A percentile compares a stretch with the other conserved stretches of the same genome.
phyloP scores from a whole-genome alignment of 768 basidiomycete species.

The Coprinopsis cinerea region DNA sequence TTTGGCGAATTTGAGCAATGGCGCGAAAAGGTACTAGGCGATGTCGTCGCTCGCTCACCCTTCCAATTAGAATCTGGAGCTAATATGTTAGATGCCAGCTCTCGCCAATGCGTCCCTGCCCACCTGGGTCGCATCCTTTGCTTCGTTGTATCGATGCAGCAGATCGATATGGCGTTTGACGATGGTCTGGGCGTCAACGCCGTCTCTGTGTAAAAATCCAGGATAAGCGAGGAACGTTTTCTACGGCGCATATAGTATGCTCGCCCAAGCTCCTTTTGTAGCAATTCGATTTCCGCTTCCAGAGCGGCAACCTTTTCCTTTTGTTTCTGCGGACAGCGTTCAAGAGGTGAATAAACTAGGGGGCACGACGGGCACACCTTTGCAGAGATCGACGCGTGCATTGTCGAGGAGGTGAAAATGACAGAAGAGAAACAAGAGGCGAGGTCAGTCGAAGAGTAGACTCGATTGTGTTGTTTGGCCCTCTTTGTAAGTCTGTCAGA shows the following conservation, averaged over 20 bases:
- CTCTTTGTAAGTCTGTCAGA: not conserved
- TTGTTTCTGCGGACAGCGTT: no score
- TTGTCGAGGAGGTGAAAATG: conserved; percentile 1
- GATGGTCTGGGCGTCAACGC: conserved; percentile 27
- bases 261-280: conserved; percentile 26
- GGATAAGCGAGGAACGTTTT: not conserved
- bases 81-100: not conserved
- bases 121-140: conserved; percentile 80
- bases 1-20: conserved; percentile 1
- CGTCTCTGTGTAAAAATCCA: conserved; percentile 14
- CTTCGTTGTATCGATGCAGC: conserved; percentile 73
- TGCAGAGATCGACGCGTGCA: conserved; percentile 24
- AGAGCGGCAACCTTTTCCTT: conserved; percentile 20
- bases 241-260: not conserved
- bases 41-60: conserved; percentile 33
- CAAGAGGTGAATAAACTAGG: no score
- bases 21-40: not conserved
- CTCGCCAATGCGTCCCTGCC: not conserved
- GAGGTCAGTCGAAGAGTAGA: not conserved
- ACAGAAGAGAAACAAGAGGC: not conserved
- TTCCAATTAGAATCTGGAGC: conserved; percentile 69
- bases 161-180: conserved; percentile 66
- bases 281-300: conserved; percentile 21
- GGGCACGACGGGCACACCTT: no score
- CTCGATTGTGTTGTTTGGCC: conserved; percentile 2